phyloP scores from a whole-genome alignment of 140 eudicot genomes.

The Oenanthe javanica region DNA sequence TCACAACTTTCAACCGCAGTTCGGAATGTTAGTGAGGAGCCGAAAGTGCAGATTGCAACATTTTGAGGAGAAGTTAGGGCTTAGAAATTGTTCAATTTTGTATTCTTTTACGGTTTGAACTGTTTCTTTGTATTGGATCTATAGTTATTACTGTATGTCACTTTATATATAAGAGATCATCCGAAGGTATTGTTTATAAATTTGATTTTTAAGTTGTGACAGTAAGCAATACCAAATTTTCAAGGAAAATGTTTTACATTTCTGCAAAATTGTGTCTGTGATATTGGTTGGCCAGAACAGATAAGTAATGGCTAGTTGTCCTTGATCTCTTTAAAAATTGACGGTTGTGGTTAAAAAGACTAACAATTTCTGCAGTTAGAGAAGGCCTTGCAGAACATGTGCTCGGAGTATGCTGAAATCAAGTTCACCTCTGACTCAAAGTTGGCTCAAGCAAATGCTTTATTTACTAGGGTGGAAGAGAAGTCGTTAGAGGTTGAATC shows the following conservation, averaged over 20 bases:
- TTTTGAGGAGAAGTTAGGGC: constrained; percentile 95
- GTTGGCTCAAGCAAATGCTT: constrained; percentile 81
- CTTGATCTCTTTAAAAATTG: neutral
- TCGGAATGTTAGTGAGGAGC: constrained; percentile 41
- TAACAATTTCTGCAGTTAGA: constrained; percentile 57
- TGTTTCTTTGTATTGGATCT: too few species aligned
- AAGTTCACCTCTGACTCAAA: constrained; percentile 89
- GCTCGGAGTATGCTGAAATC: constrained; percentile 89
- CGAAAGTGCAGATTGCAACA: constrained; percentile 75
- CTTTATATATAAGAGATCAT: neutral
- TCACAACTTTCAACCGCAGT: constrained; percentile 71
- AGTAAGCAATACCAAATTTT: neutral
- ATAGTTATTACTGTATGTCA: too few species aligned
- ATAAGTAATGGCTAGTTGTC: neutral
- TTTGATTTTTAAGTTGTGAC: neutral
- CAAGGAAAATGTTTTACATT: neutral
- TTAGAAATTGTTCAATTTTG: constrained; percentile 35
- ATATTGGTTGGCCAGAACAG: neutral
- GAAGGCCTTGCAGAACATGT: constrained; percentile 84
- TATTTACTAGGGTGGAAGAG: constrained; percentile 67
- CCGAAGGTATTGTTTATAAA: neutral
- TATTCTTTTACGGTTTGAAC: too few species aligned
- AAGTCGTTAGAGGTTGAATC: constrained; percentile 87
- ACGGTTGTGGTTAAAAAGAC: neutral
- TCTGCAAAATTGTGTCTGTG: neutral